These are phyloP conservation scores for Pythium brassicae DNA, from an alignment of 352 stramenopile species.

Conservation along the genomic window DNA sequence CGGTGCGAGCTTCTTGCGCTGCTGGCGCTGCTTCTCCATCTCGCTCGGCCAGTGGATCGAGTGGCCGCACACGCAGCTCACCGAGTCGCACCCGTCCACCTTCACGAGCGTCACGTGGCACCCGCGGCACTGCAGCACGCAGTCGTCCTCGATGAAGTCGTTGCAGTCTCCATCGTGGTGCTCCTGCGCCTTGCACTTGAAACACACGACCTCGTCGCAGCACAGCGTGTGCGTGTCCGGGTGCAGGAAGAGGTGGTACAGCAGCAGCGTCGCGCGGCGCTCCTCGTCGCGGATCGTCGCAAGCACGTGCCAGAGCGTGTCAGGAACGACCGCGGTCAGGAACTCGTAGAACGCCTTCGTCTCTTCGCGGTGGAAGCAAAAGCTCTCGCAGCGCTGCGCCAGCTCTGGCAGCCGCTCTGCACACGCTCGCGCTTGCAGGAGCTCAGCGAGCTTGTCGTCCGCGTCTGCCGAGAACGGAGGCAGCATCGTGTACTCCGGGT, in stretches of 20 bases:
- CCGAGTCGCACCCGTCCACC: constrained; percentile 51
- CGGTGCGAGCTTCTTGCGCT: constrained; percentile 43
- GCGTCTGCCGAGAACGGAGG: constrained; percentile 12
- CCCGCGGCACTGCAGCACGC: constrained; percentile 43
- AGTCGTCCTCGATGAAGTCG: constrained; percentile 53
- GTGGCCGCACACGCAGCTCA: constrained; percentile 47
- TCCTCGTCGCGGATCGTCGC: constrained; percentile 46
- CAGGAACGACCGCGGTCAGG: constrained; percentile 20
- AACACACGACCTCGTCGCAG: constrained; percentile 40
- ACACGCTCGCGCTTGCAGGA: constrained; percentile 15
- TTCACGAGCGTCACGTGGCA: constrained; percentile 61
- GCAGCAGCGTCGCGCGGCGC: constrained; percentile 40
- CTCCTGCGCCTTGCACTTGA: constrained; percentile 53
- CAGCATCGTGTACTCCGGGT: constrained; percentile 53
- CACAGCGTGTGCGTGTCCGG: constrained; percentile 45
- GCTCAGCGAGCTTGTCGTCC: constrained; percentile 1
- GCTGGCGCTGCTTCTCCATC: constrained; percentile 38
- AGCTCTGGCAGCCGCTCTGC: constrained; percentile 18
- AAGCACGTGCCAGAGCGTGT: constrained; percentile 29
- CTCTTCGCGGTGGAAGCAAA: constrained; percentile 35
- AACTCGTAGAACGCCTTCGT: constrained; percentile 29
- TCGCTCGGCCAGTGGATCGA: constrained; percentile 49
- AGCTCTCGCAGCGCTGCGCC: constrained; percentile 19
- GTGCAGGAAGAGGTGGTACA: constrained; percentile 38
- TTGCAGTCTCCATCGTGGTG: constrained; percentile 44